Evolutionary conservation across 148 eudicot genomes (phyloP), one percentile per base, ranked within the genome.

Genomic region (Dianthus caryophyllus): DNA sequence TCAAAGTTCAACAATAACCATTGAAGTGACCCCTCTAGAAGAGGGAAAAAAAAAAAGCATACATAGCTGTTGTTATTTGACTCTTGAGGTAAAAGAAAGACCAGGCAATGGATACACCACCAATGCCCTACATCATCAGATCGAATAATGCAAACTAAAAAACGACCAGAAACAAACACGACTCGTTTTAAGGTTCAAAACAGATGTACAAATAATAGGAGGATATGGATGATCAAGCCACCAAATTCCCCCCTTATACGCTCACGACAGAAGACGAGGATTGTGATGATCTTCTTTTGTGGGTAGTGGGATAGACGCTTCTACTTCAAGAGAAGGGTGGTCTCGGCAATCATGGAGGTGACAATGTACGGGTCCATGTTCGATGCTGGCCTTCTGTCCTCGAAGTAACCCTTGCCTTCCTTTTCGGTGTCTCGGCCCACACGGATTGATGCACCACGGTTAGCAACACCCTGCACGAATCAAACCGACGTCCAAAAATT

Each of bases 361-460:
- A 85, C 89, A 2, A 80, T 63, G 12, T 85, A 85, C 0, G 89
- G 89, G 65, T 85, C 89, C 89, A 85, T 85, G 81, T 85, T 85
- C 0, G 89, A 85, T 31, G 89, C 83, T 2, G 89, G 89, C 80
- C 89, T 78, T 59, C 89, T 64, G 73, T 85, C 89, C 73, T 85
- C 89, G 54, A 85, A 85, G 65, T 85, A 85, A 5, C 85, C 90
- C 58, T 86, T 84, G 27, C 83, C 85, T 5, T 79, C 75, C 68
- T 79, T 76, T 77, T 86, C 87, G 0, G 90, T 86, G 61, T 86
- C 90, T 14, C 90, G 77, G 14, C 90, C 90, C n/a, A 86, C 84
- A 50, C 88, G 82, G 51, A 86, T 68, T 17, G 90, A 86, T 9
- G 90, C 90, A 29, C 90, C 90, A 9, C 90, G 76, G 78, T 86